A percentile compares a stretch with the other conserved stretches of the same genome.
phyloP scores from a whole-genome alignment of 441 rosid species.

The Omphalea diandra region DNA sequence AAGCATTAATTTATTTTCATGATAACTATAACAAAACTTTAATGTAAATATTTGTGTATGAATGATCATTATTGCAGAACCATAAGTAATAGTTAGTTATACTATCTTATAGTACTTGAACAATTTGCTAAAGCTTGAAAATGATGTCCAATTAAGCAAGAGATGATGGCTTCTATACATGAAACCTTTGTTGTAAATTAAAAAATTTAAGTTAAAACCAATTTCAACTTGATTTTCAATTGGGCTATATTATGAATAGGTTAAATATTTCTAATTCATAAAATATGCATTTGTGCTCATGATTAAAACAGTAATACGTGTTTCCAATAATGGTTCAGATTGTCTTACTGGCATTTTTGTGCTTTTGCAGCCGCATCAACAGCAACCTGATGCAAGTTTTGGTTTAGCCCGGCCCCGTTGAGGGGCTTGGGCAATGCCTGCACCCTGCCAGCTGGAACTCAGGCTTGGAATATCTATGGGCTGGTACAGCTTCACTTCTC shows the following conservation, averaged over 20 bases:
- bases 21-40: background rate
- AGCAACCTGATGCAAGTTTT: conserved; percentile 70
- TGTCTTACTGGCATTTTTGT: background rate
- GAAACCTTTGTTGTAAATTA: background rate
- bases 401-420: conserved; percentile 97
- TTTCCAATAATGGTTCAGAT: conserved; percentile 11
- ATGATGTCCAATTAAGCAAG: background rate
- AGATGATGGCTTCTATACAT: too few relatives aligned
- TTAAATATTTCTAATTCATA: background rate
- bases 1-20: background rate
- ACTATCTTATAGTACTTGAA: background rate
- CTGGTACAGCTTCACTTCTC: conserved; percentile 19
- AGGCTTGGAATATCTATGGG: conserved; percentile 29
- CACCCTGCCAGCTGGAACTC: conserved; percentile 56
- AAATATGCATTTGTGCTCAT: background rate
- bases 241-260: background rate
- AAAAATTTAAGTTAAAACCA: background rate
- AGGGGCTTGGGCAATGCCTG: conserved; percentile 97
- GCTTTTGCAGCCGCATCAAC: conserved; percentile 55
- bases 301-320: background rate
- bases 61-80: background rate
- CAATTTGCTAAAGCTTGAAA: background rate
- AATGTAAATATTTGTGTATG: background rate
- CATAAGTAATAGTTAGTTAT: background rate
- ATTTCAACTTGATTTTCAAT: background rate